Evolutionary conservation across 257 asterid genomes (phyloP), one percentile per base, ranked within the genome.

Genomic region (Gardenia jasminoides): DNA sequence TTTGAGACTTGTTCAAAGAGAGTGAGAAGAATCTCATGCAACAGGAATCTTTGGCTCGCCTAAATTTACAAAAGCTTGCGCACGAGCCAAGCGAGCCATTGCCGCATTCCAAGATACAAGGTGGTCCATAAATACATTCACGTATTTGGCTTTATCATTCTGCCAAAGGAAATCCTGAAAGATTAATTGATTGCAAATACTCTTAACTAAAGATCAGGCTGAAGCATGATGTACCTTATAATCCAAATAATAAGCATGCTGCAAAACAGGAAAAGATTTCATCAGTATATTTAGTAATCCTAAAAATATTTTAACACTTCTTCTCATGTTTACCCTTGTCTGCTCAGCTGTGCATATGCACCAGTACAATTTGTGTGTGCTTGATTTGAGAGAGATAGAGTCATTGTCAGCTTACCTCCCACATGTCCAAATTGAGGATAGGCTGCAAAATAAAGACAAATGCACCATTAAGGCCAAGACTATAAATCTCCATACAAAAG

Each of bases 11-110:
- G 20, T 76, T 65, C 64, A n/a, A 7, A 76, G 62, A 56, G 20
- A 26, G 11, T 70, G 30, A 48, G n/a, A 67, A 48, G 8, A 50
- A 56, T 70, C 44, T 94, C 92, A 94, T 10, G 97, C 99, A 70
- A 92, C 92, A 10, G 98, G 99, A 74, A 94, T 91, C 83, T 88
- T 90, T 67, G 99, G 97, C 83, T 94, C 99, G 0, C 99, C 98
- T 83, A 94, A 80, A 87, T 94, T 93, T 70, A 93, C 97, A 76
- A 94, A 94, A 77, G 98, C 92, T 83, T 94, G 97, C 7, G 99
- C 98, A 68, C 97, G 97, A 82, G 88, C 99, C 89, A 94, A 65
- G 41, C 97, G 97, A 36, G 88, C 97, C 87, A 91, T 88, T 79
- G 97, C 98, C 30, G 93, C 96, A 68, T 91, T 76, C 99, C 99